These are phyloP conservation scores for Erythrophleum ivorense DNA, from an alignment of 331 rosid species.

Conservation along the genomic window DNA sequence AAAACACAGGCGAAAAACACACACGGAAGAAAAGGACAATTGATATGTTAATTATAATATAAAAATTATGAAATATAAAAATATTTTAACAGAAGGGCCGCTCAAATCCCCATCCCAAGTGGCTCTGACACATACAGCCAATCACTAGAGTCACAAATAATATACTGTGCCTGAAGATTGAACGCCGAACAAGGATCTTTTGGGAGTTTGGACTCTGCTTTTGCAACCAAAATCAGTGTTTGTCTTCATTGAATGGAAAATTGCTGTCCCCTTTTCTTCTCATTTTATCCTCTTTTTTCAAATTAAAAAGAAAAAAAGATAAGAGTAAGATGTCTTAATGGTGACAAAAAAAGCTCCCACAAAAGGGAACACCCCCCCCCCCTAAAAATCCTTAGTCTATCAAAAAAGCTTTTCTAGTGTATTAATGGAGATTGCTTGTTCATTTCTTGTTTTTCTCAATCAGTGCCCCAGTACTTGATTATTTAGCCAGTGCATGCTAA, in stretches of 20 bases:
- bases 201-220: constrained; percentile 49
- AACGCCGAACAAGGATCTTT: constrained; percentile 36
- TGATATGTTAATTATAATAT: too few relatives aligned
- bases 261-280: constrained; percentile 29
- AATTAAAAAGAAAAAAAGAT: background rate
- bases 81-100: background rate
- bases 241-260: constrained; percentile 40
- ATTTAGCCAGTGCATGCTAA: background rate
- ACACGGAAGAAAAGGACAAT: background rate
- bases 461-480: background rate
- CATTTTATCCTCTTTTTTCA: background rate
- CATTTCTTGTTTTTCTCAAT: background rate
- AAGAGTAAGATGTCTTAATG: constrained; percentile 16
- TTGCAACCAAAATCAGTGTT: constrained; percentile 42
- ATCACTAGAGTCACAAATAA: constrained; percentile 36
- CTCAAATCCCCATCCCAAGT: background rate
- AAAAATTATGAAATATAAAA: too few relatives aligned
- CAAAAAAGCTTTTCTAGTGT: constrained; percentile 33
- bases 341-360: constrained; percentile 38
- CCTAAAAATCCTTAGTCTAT: constrained; percentile 33
- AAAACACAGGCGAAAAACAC: too few relatives aligned
- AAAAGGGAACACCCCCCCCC: constrained; percentile 18
- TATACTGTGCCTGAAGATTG: constrained; percentile 18
- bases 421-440: constrained; percentile 9
- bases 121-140: constrained; percentile 7